Evolutionary conservation across 1,284 basidiomycete genomes (phyloP), one percentile per base, ranked within the genome.

Genomic region (Microbotryum lychnidis-dioicae): DNA sequence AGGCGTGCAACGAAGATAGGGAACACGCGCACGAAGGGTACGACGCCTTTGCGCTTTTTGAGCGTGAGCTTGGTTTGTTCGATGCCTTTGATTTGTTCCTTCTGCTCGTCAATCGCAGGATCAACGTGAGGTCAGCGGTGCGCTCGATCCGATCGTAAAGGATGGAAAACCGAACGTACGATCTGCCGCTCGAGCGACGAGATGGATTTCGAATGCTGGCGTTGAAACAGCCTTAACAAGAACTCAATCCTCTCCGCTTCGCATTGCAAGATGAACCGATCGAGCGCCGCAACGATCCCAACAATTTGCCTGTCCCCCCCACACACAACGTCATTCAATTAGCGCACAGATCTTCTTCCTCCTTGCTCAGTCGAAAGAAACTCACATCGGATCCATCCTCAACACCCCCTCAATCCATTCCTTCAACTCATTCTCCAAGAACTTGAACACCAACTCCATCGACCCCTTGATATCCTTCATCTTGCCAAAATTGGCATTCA

Each of bases 371-470:
- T n/a, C 18, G 25, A 1, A 48, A 25, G 16, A 48, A 25, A 79
- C 87, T 76, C 73, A 91, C 92, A 92, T 79, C 61, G 77, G 80
- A 73, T 96, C 92, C 70, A 83, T 85, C 37, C 81, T 79, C 52
- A 93, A 74, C 1, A 87, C 87, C 20, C 77, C 80, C 68, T 97
- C 92, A 16, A 91, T 79, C 87, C 91, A 97, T 9, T 80, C 76
- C 75, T 90, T 91, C 63, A 96, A 70, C 73, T 96, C 91, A 2
- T 80, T 79, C 5, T 87, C 85, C 21, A 98, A 77, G 77, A 94
- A 97, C 9, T 91, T 90, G 75, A 97, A 98, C 62, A 97, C 91
- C 54, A 96, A 78, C 68, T 97, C 93, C 85, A 97, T 84, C 21
- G 91, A 90, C 7, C 85, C 84, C 27, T 88, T 83, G 29, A 91